Percentiles rank a stretch among this genome's conserved stretches.
Evolutionary conservation across 768 basidiomycete genomes (phyloP).

Genomic region (Phanerodontia chrysosporium): DNA sequence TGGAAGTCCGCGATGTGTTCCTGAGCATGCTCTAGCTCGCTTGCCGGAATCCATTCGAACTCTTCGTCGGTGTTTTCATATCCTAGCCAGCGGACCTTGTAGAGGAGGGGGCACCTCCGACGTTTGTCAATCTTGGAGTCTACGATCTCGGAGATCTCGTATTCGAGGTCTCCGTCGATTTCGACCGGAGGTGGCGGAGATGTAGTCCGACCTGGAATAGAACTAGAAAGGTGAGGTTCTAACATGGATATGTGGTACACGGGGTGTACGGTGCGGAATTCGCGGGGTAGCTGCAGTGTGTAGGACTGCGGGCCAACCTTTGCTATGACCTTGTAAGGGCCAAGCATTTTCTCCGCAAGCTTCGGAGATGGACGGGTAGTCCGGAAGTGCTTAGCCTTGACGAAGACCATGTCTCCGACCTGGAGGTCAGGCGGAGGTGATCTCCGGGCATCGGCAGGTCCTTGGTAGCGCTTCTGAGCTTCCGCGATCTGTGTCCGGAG

Average conservation of each 20-base stretch:
- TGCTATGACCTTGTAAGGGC: slow-evolving; percentile 14
- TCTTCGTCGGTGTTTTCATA: too few relatives aligned
- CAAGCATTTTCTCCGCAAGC: background rate
- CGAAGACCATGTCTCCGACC: background rate
- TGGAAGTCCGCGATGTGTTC: too few relatives aligned
- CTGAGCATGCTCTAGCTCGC: too few relatives aligned
- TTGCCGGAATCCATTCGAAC: too few relatives aligned
- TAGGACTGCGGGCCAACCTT: slow-evolving; percentile 12
- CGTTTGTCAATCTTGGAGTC: too few relatives aligned
- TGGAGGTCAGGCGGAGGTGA: background rate
- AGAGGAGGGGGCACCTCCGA: too few relatives aligned
- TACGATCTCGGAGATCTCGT: too few relatives aligned
- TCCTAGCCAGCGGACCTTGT: too few relatives aligned
- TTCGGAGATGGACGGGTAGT: background rate
- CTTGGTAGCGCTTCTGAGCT: background rate
- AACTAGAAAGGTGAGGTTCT: too few relatives aligned
- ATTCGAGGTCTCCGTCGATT: too few relatives aligned
- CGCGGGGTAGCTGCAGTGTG: slow-evolving; percentile 7
- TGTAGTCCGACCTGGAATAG: too few relatives aligned
- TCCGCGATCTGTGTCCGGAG: background rate
- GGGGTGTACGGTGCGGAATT: background rate
- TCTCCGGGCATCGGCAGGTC: background rate
- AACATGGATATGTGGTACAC: background rate
- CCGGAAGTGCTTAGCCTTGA: background rate
- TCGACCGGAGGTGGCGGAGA: too few relatives aligned